Conservation (phyloP, 2,329 filamentous ascomycete genomes). For the Neonectria magnoliae region DNA sequence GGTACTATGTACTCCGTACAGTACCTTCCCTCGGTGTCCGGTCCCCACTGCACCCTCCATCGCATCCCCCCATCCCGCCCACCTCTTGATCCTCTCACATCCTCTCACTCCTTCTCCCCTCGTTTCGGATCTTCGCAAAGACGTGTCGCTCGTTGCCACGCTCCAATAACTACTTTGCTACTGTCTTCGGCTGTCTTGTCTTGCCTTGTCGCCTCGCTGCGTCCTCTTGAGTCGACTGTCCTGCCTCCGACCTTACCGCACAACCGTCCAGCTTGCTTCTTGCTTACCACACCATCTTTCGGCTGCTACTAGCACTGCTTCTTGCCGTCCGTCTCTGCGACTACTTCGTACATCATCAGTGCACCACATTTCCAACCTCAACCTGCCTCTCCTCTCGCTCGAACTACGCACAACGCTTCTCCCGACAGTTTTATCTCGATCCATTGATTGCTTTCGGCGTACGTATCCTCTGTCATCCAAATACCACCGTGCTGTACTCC, state of each 20-base stretch:
- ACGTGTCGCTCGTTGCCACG: slow-evolving; percentile 42
- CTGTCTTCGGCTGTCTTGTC: slow-evolving; percentile 22
- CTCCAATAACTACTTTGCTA: slow-evolving; percentile 2
- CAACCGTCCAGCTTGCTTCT: neutral
- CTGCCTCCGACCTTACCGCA: neutral
- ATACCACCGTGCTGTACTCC: neutral
- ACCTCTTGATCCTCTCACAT: slow-evolving; percentile 17
- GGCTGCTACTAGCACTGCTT: neutral
- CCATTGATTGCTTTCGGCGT: neutral
- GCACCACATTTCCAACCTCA: slow-evolving; percentile 4
- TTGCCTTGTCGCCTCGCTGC: slow-evolving; percentile 21
- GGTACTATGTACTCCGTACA: neutral
- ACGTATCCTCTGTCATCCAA: neutral
- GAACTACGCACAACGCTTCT: slow-evolving; percentile 7
- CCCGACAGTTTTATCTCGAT: neutral
- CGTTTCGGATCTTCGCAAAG: slow-evolving; percentile 36
- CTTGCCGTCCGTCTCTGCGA: slow-evolving; percentile 27
- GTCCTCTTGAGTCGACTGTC: slow-evolving; percentile 1
- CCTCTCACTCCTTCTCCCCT: slow-evolving; percentile 23
- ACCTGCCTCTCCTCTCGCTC: slow-evolving; percentile 23
- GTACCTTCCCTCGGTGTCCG: slow-evolving; percentile 2
- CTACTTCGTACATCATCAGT: slow-evolving; percentile 25
- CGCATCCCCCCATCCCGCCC: slow-evolving; percentile 10
- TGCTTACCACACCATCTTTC: slow-evolving; percentile 11
- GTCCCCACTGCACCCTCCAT: slow-evolving; percentile 2